These are phyloP conservation scores for Rehmannia glutinosa DNA, from an alignment of 257 asterid species.

Conservation along the genomic window DNA sequence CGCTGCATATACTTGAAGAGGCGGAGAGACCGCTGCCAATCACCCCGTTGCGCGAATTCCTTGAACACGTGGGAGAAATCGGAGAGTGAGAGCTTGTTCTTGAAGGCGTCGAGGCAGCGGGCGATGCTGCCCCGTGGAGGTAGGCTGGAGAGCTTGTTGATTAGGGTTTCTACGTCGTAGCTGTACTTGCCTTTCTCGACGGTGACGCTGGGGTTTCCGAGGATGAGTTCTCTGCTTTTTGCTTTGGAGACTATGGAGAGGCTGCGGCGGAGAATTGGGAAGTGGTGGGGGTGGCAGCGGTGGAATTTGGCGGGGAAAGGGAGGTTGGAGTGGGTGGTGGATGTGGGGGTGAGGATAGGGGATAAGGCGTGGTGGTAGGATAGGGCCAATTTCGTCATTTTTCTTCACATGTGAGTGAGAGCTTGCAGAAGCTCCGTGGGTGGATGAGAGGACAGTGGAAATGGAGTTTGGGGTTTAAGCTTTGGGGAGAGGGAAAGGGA, in stretches of 20 bases:
- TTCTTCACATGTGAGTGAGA: conserved; percentile 21
- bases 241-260: conserved; percentile 46
- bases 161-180: conserved; percentile 93
- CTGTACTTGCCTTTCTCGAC: conserved; percentile 94
- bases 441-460: neutral
- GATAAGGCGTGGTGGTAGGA: conserved; percentile 36
- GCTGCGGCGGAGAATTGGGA: conserved; percentile 31
- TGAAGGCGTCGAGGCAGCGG: conserved; percentile 42
- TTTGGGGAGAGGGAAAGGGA: conserved; percentile 16
- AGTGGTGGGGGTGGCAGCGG: conserved; percentile 30
- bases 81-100: conserved; percentile 79
- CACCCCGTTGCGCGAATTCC: conserved; percentile 86
- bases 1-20: conserved; percentile 98
- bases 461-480: conserved; percentile 30
- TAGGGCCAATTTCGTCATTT: conserved; percentile 47
- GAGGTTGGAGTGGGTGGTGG: conserved; percentile 36
- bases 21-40: conserved; percentile 54
- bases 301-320: conserved; percentile 15
- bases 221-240: conserved; percentile 58
- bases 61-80: conserved; percentile 75
- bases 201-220: conserved; percentile 80
- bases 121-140: conserved; percentile 9
- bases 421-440: conserved; percentile 12
- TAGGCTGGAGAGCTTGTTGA: conserved; percentile 90
- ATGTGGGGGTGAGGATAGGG: conserved; percentile 43